Evolutionary conservation across 768 basidiomycete species (phyloP).

Genomic region (Suillus americanus): DNA sequence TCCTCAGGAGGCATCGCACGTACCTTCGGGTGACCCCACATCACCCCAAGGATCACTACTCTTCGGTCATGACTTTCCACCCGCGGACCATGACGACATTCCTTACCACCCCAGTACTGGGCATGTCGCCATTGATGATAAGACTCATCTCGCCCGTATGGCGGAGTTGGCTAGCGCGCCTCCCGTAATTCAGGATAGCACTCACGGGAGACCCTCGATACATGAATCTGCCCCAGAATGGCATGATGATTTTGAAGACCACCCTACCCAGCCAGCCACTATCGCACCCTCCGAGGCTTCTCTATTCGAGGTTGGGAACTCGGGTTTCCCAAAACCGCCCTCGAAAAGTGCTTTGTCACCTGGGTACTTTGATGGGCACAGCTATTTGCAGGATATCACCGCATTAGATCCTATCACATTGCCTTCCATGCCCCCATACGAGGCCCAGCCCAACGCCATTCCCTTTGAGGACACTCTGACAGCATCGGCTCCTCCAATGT

Average conservation of each 20-base stretch:
- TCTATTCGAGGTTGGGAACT: constrained; percentile 36
- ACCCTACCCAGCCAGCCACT: constrained; percentile 34
- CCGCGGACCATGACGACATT: constrained; percentile 19
- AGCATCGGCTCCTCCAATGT: constrained; percentile 49
- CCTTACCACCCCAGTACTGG: constrained; percentile 38
- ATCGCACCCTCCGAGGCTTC: constrained; percentile 43
- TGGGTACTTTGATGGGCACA: background rate
- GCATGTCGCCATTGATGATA: constrained; percentile 71
- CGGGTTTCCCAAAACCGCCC: background rate
- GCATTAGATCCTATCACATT: background rate
- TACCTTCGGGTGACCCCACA: constrained; percentile 7
- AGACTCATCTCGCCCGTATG: constrained; percentile 53
- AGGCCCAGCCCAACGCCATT: constrained; percentile 26
- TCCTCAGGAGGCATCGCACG: constrained; percentile 10
- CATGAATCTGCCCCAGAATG: constrained; percentile 51
- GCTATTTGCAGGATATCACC: constrained; percentile 1
- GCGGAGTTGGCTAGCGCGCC: constrained; percentile 54
- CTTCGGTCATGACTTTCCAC: constrained; percentile 9
- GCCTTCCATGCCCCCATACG: constrained; percentile 1
- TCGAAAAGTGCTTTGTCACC: background rate
- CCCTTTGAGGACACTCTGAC: constrained; percentile 30
- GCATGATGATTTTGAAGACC: constrained; percentile 49
- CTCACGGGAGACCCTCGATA: constrained; percentile 14
- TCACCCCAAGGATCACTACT: constrained; percentile 13
- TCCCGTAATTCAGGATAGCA: constrained; percentile 25